These are phyloP conservation scores for Metschnikowia baotianmanensis DNA, from an alignment of 805 yeast species.

Conservation along the genomic window DNA sequence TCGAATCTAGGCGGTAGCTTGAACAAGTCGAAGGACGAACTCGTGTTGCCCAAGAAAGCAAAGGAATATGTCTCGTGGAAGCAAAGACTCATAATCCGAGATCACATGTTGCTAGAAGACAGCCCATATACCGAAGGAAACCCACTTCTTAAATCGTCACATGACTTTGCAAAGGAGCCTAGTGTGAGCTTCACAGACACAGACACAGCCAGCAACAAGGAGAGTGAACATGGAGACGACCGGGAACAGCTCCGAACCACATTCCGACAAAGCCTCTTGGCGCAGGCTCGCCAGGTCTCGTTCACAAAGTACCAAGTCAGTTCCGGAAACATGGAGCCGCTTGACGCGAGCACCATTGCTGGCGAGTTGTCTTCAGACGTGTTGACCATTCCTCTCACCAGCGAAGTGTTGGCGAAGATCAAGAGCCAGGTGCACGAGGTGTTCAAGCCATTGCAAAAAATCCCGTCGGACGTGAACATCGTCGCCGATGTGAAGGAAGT, in stretches of 20 bases:
- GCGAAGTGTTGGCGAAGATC: conserved; percentile 12
- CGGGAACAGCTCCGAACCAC: neutral
- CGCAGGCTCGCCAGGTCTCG: conserved; percentile 11
- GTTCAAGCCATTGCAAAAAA: conserved; percentile 23
- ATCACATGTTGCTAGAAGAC: conserved; percentile 15
- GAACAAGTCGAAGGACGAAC: conserved; percentile 38
- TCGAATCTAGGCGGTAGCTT: conserved; percentile 39
- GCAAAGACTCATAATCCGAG: conserved; percentile 31
- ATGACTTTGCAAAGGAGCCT: neutral
- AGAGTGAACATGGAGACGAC: neutral
- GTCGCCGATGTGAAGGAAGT: conserved; percentile 5
- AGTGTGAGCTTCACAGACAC: too few species aligned
- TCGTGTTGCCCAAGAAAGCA: conserved; percentile 30
- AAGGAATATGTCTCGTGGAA: conserved; percentile 38
- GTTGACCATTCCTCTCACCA: conserved; percentile 16
- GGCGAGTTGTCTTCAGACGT: conserved; percentile 5
- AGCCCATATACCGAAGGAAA: conserved; percentile 3
- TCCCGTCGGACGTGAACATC: conserved; percentile 1
- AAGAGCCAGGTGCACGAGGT: conserved; percentile 18
- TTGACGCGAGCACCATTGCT: conserved; percentile 4
- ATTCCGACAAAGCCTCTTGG: conserved; percentile 24
- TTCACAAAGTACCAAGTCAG: conserved; percentile 2
- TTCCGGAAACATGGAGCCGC: neutral
- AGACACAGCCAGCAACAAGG: neutral
- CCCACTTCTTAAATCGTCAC: neutral